These are phyloP conservation scores for Eucalyptus cloeziana DNA, from an alignment of 345 rosid genomes.

Conservation along the genomic window DNA sequence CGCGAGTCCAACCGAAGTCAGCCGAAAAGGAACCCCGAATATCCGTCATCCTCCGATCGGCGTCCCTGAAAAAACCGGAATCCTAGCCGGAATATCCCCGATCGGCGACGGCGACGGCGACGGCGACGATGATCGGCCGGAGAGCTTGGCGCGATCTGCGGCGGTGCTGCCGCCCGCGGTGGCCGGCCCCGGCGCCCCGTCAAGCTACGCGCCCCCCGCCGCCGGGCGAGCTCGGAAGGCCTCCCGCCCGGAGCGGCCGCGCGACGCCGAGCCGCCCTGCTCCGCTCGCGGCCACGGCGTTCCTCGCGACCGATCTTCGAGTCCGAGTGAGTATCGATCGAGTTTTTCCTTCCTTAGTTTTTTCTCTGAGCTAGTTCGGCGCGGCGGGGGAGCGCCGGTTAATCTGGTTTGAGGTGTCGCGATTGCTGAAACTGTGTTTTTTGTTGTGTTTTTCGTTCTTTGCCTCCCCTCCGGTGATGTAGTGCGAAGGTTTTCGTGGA, in stretches of 20 bases:
- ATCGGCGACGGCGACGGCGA: background rate
- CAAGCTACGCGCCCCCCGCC: background rate
- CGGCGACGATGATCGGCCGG: slow-evolving; percentile 14
- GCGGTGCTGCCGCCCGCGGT: background rate
- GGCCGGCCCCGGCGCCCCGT: background rate
- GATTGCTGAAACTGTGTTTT: background rate
- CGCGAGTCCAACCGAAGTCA: background rate
- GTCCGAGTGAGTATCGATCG: slow-evolving; percentile 13
- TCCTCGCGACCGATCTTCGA: background rate
- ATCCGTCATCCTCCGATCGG: background rate
- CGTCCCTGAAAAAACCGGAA: background rate
- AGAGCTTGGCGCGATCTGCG: slow-evolving; percentile 10
- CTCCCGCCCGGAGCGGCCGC: background rate
- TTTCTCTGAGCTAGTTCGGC: background rate
- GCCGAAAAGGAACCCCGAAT: background rate
- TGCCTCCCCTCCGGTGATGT: background rate
- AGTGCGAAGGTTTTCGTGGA: slow-evolving; percentile 7
- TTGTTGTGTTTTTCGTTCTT: background rate
- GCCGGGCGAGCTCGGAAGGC: background rate
- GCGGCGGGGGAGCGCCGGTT: background rate
- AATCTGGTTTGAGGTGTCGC: background rate
- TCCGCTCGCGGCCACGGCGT: background rate
- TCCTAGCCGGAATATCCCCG: background rate
- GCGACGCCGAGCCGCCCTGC: background rate
- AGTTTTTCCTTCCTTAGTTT: background rate